Percentiles rank a stretch among this genome's conserved stretches.
These are phyloP conservation scores for Myochromella boudieri DNA, from an alignment of 768 basidiomycete genomes.

Conservation along the genomic window DNA sequence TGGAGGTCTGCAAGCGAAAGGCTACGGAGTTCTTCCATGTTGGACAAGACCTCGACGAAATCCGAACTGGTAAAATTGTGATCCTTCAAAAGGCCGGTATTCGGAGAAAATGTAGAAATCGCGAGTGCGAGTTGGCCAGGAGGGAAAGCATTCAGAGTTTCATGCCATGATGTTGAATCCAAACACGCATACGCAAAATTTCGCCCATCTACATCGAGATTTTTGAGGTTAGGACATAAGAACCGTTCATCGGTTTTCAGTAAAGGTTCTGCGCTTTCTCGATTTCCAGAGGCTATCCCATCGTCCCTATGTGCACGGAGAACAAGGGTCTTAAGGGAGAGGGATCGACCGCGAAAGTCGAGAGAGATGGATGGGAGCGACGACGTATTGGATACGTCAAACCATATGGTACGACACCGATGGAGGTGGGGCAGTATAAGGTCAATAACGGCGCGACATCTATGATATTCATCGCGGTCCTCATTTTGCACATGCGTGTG, in stretches of 20 bases:
- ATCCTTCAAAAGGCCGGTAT: not conserved
- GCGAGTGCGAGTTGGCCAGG: not conserved
- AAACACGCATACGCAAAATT: not conserved
- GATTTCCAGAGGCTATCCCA: not conserved
- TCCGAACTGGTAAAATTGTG: not conserved
- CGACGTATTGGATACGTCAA: constrained; percentile 18
- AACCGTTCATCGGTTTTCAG: not conserved
- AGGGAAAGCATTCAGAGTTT: not conserved
- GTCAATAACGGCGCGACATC: constrained; percentile 15
- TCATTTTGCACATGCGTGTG: constrained; percentile 5
- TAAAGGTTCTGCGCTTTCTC: not conserved
- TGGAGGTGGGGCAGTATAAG: constrained; percentile 16
- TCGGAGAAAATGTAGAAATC: not conserved
- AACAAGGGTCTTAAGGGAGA: constrained; percentile 6
- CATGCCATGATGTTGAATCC: not conserved
- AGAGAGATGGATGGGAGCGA: constrained; percentile 19
- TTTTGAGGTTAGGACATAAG: not conserved
- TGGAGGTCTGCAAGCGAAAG: no score
- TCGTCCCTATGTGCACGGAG: constrained; percentile 18
- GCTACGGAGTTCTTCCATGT: no score
- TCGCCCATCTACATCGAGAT: not conserved
- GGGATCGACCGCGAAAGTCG: constrained; percentile 6
- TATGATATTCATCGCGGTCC: constrained; percentile 13
- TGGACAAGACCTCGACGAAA: no score
- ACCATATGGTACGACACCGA: constrained; percentile 18